Percentiles rank a stretch among this genome's conserved stretches.
phyloP scores from a whole-genome alignment of 2,329 filamentous ascomycete genomes.

The Phialocephala subalpina region DNA sequence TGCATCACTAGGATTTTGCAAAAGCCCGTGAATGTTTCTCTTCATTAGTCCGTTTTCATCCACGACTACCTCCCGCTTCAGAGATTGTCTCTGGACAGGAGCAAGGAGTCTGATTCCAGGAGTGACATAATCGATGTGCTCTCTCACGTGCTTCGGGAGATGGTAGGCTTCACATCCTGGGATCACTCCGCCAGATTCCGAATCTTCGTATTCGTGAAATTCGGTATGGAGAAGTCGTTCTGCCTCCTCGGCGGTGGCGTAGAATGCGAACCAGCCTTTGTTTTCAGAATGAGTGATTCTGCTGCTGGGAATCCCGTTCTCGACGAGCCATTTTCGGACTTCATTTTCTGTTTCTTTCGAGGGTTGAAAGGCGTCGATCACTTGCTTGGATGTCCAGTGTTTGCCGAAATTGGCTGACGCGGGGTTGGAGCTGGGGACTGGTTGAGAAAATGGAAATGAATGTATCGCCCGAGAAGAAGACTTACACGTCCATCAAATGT shows the following conservation, averaged over 20 bases:
- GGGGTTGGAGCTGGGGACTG: constrained; percentile 34
- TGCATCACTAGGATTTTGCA: neutral
- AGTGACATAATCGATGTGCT: constrained; percentile 60
- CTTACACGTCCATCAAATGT: constrained; percentile 40
- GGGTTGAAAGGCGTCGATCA: constrained; percentile 45
- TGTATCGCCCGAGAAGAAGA: constrained; percentile 27
- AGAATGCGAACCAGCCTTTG: constrained; percentile 48
- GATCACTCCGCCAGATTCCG: constrained; percentile 38
- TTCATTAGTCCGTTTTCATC: constrained; percentile 16
- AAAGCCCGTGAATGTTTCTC: constrained; percentile 19
- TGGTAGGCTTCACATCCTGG: constrained; percentile 49
- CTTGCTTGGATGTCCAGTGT: constrained; percentile 44
- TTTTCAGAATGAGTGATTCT: constrained; percentile 47
- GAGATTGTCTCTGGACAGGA: constrained; percentile 47
- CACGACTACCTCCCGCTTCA: constrained; percentile 16
- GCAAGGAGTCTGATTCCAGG: constrained; percentile 51
- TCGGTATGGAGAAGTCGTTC: constrained; percentile 47
- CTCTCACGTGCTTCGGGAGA: constrained; percentile 54
- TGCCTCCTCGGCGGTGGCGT: constrained; percentile 45
- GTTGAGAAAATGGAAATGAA: constrained; percentile 6
- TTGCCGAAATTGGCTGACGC: constrained; percentile 44
- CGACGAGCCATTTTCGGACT: constrained; percentile 46
- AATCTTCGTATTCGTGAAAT: constrained; percentile 54
- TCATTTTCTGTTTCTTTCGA: constrained; percentile 41
- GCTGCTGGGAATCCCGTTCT: constrained; percentile 42